phyloP scores from a whole-genome alignment of 495 filamentous ascomycete species.

The Lindgomyces ingoldianus region DNA sequence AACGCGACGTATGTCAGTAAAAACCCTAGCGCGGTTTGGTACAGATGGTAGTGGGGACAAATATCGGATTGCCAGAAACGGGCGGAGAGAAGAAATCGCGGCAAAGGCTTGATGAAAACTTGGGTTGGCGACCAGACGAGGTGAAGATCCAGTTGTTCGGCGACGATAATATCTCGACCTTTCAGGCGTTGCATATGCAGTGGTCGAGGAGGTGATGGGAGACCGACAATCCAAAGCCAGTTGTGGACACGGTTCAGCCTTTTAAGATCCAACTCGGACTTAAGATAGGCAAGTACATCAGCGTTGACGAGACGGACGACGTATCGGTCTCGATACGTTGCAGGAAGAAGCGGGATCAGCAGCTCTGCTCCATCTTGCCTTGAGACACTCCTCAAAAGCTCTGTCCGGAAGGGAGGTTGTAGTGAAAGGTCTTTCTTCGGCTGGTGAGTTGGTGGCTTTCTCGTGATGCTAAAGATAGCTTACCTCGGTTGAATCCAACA shows the following conservation, averaged over 20 bases:
- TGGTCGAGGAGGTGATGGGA: slow-evolving; percentile 50
- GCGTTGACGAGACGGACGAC: slow-evolving; percentile 15
- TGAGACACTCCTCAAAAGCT: background rate
- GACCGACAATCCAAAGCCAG: slow-evolving; percentile 54
- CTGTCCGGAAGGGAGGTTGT: slow-evolving; percentile 15
- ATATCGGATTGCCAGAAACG: slow-evolving; percentile 52
- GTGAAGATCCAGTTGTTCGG: slow-evolving; percentile 56
- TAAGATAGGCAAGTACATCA: slow-evolving; percentile 16
- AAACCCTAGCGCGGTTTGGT: slow-evolving; percentile 46
- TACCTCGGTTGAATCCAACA: background rate
- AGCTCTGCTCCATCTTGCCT: background rate
- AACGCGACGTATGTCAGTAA: slow-evolving; percentile 48
- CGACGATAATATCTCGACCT: slow-evolving; percentile 47
- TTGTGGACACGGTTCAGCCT: slow-evolving; percentile 31
- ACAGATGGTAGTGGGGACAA: slow-evolving; percentile 23
- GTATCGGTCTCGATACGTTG: slow-evolving; percentile 16
- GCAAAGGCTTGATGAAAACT: slow-evolving; percentile 62
- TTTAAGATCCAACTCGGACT: slow-evolving; percentile 23
- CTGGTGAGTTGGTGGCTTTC: background rate
- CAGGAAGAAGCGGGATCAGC: slow-evolving; percentile 11
- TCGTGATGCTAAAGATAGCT: background rate
- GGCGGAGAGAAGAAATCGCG: slow-evolving; percentile 51
- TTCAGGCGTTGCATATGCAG: slow-evolving; percentile 53
- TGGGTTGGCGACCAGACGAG: slow-evolving; percentile 56
- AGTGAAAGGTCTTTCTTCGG: slow-evolving; percentile 10